phyloP scores from a whole-genome alignment of 2,329 filamentous ascomycete species.

The Pestalotiopsis sp. region DNA sequence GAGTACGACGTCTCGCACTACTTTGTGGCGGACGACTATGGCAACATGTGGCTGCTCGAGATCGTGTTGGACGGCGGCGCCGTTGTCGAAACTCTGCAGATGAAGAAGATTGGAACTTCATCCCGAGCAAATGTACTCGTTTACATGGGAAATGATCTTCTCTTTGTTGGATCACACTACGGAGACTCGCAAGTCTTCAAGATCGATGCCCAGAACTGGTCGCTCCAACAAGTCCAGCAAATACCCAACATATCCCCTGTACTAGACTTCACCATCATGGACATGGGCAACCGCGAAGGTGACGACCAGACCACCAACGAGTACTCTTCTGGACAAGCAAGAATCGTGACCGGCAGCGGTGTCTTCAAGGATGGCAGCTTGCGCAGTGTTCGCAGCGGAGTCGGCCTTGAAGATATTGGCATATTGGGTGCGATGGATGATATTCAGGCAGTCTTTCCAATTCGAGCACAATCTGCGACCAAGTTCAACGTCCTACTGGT shows the following conservation, averaged over 20 bases:
- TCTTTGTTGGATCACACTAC: slow-evolving; percentile 90
- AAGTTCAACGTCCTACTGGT: slow-evolving; percentile 72
- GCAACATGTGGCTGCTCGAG: slow-evolving; percentile 80
- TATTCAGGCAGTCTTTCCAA: slow-evolving; percentile 71
- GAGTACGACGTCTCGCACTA: slow-evolving; percentile 79
- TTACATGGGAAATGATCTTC: slow-evolving; percentile 69
- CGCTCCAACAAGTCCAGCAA: slow-evolving; percentile 63
- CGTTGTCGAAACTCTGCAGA: slow-evolving; percentile 70
- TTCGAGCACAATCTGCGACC: slow-evolving; percentile 51
- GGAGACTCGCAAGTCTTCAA: slow-evolving; percentile 83
- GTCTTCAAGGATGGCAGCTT: slow-evolving; percentile 86
- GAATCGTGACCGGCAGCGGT: slow-evolving; percentile 90
- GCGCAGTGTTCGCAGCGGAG: slow-evolving; percentile 87
- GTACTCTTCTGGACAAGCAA: slow-evolving; percentile 91
- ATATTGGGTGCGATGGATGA: slow-evolving; percentile 77
- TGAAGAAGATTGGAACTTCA: slow-evolving; percentile 64
- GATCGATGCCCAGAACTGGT: slow-evolving; percentile 39
- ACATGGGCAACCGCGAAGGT: slow-evolving; percentile 83
- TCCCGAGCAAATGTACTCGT: slow-evolving; percentile 78
- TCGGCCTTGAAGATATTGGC: slow-evolving; percentile 86
- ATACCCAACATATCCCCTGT: slow-evolving; percentile 87
- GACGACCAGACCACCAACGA: slow-evolving; percentile 76
- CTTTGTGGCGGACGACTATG: slow-evolving; percentile 90
- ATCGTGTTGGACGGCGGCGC: slow-evolving; percentile 62
- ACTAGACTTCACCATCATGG: slow-evolving; percentile 93